Percentiles rank a stretch among this genome's conserved stretches.
Conservation (phyloP, 495 filamentous ascomycete species). For the Thermothielavioides terrestris region DNA sequence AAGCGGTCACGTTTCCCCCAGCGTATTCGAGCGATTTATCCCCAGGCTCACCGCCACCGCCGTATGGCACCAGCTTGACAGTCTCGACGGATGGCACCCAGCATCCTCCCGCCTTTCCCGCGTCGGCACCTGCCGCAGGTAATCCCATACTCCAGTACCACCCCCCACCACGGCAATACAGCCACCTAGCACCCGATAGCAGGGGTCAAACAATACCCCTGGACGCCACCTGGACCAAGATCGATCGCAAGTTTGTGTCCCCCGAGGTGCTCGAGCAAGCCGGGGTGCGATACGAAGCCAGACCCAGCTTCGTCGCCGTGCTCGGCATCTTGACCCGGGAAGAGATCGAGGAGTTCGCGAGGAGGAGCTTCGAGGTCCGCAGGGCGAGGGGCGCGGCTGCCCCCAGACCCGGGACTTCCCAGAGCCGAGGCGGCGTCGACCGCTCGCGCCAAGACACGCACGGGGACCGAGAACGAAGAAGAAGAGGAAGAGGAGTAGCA, state of each 20-base stretch:
- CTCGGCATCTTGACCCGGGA: slow-evolving; percentile 52
- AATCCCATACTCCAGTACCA: slow-evolving; percentile 5
- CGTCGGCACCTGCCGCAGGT: slow-evolving; percentile 10
- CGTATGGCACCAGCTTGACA: slow-evolving; percentile 21
- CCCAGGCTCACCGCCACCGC: slow-evolving; percentile 17
- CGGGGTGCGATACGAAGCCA: slow-evolving; percentile 60
- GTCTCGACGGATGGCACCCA: slow-evolving; percentile 5
- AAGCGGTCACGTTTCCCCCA: slow-evolving; percentile 18
- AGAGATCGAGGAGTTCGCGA: slow-evolving; percentile 52
- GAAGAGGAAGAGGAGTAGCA: neutral
- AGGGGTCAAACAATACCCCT: slow-evolving; percentile 53
- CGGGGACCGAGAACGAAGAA: slow-evolving; percentile 1
- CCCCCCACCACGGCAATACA: slow-evolving; percentile 9
- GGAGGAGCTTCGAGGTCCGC: slow-evolving; percentile 48
- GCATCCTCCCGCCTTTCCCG: slow-evolving; percentile 1
- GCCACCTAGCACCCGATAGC: slow-evolving; percentile 40
- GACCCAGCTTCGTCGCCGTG: slow-evolving; percentile 57
- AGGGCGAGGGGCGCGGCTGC: slow-evolving; percentile 22
- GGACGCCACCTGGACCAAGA: slow-evolving; percentile 64
- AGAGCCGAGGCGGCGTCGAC: neutral
- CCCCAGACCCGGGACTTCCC: neutral
- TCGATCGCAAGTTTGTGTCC: slow-evolving; percentile 55
- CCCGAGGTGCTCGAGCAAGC: slow-evolving; percentile 57
- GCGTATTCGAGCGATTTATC: slow-evolving; percentile 16
- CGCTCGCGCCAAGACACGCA: slow-evolving; percentile 12